Percentiles rank a stretch among this genome's conserved stretches.
These are phyloP conservation scores for Hysterium pulicare DNA, from an alignment of 2,329 filamentous ascomycete genomes.

Conservation along the genomic window DNA sequence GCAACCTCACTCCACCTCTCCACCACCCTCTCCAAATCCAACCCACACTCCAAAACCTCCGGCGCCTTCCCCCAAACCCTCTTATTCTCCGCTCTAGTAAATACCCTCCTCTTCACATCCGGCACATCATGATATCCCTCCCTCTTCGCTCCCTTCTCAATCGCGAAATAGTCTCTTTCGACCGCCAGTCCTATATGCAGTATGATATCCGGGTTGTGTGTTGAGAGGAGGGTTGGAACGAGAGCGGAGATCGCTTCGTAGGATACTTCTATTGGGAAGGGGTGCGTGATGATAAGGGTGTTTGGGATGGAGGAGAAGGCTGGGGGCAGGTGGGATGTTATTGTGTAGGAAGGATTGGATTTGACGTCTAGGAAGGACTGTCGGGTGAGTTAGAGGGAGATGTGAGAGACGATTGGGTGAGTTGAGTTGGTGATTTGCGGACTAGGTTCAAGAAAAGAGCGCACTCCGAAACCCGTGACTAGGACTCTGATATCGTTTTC, in stretches of 20 bases:
- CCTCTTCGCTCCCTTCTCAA: slow-evolving; percentile 68
- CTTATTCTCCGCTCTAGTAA: slow-evolving; percentile 26
- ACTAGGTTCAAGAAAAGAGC: slow-evolving; percentile 2
- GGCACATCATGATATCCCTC: slow-evolving; percentile 63
- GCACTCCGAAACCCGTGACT: slow-evolving; percentile 46
- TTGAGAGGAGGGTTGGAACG: slow-evolving; percentile 61
- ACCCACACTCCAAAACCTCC: slow-evolving; percentile 18
- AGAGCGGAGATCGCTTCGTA: slow-evolving; percentile 64
- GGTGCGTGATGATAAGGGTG: slow-evolving; percentile 62
- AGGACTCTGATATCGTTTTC: slow-evolving; percentile 36
- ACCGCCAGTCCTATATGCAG: slow-evolving; percentile 79
- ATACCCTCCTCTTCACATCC: slow-evolving; percentile 62
- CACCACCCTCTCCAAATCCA: slow-evolving; percentile 19
- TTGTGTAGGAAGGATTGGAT: slow-evolving; percentile 78
- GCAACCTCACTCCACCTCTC: slow-evolving; percentile 11
- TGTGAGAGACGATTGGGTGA: too few relatives aligned
- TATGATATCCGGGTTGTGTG: slow-evolving; percentile 54
- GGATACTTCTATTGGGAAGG: slow-evolving; percentile 65
- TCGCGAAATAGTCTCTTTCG: slow-evolving; percentile 62
- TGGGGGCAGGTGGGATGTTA: slow-evolving; percentile 60
- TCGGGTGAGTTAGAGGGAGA: slow-evolving; percentile 7
- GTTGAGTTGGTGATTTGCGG: not conserved
- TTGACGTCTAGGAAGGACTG: slow-evolving; percentile 73
- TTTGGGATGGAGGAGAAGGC: slow-evolving; percentile 9
- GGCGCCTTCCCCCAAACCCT: slow-evolving; percentile 19